Base-by-base conservation (phyloP, 1,139 yeast genomes). In the Lodderomyces jiufengensis region DNA sequence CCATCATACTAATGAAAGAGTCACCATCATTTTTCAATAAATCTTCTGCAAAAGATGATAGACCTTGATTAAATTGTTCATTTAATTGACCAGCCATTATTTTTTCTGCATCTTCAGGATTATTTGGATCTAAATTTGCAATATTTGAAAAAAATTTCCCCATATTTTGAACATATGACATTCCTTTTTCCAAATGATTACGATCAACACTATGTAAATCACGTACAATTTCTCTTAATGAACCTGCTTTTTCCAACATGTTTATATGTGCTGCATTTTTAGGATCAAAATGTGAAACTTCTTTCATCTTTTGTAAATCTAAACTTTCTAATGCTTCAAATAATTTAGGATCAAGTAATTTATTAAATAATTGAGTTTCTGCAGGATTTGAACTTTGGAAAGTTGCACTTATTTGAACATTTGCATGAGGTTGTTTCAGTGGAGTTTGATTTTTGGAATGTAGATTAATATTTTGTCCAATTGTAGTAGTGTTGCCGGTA, bases 1-100 rank as follows among this genome's bases (percentile, higher is more conserved):
- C 95, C 80, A 86, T 80, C 77, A 84, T 78, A 44, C 80, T 82
- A 29, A 86, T 73, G 49, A 85, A 84, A 37, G 78, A 73, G 47
- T 73, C 73, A 21, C 95, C 95, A 46, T 83, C 87, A 52, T 83
- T 82, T 44, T 76, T 77, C 39, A 84, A 63, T 23, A 86, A 59
- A 52, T 85, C 95, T 46, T 85, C 94, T 0, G 94, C 92, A 35
- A 85, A 83, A 10, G 76, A 73, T 34, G 80, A 66, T 16, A 80
- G 52, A 3, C 73, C 73, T 38, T 56, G 51, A 4, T 61, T 48
- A 29, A 60, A 45, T 37, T 51, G 57, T 35, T 52, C 57, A 37
- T 47, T 39, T 5, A 44, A 33, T 23, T 32, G 36, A 16, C 29
- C 30, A 7, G 42, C 27, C 30, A 36, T 34, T 22, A 29, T 28